Conservation (phyloP, 192 early-diverging fungal genomes). For the Mycoemilia scoparia region DNA sequence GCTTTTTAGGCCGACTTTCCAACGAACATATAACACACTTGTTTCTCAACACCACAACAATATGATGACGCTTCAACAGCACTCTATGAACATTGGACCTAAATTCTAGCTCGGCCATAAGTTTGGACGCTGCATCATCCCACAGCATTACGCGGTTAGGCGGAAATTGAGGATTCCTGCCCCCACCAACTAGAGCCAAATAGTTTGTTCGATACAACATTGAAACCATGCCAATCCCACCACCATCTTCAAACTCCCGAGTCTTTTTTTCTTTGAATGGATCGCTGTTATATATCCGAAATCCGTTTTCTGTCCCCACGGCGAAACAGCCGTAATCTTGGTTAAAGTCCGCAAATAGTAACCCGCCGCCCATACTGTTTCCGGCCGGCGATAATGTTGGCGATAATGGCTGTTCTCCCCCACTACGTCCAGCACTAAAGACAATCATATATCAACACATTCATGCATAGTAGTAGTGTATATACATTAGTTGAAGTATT, state of each 20-base stretch:
- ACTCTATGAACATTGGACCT: constrained; percentile 64
- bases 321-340: constrained; percentile 74
- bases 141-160: constrained; percentile 76
- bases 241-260: constrained; percentile 60
- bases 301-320: constrained; percentile 60
- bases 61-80: constrained; percentile 54
- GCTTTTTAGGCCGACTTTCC: constrained; percentile 40
- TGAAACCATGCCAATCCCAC: constrained; percentile 56
- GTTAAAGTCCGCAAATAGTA: constrained; percentile 66
- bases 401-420: background rate
- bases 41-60: constrained; percentile 56
- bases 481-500: no score
- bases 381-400: background rate
- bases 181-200: constrained; percentile 69
- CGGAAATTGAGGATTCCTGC: constrained; percentile 65
- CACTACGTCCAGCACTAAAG: background rate
- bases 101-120: constrained; percentile 60
- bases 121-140: constrained; percentile 56
- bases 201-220: constrained; percentile 78
- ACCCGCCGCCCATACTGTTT: constrained; percentile 2
- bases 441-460: no score
- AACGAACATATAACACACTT: constrained; percentile 71
- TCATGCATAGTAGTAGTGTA: no score
- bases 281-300: constrained; percentile 69
- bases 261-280: constrained; percentile 69